Percentiles rank a stretch among this genome's conserved stretches.
These are phyloP conservation scores for Calamus simplicifolius DNA, from an alignment of 176 grass and related monocot genomes.

Conservation along the genomic window DNA sequence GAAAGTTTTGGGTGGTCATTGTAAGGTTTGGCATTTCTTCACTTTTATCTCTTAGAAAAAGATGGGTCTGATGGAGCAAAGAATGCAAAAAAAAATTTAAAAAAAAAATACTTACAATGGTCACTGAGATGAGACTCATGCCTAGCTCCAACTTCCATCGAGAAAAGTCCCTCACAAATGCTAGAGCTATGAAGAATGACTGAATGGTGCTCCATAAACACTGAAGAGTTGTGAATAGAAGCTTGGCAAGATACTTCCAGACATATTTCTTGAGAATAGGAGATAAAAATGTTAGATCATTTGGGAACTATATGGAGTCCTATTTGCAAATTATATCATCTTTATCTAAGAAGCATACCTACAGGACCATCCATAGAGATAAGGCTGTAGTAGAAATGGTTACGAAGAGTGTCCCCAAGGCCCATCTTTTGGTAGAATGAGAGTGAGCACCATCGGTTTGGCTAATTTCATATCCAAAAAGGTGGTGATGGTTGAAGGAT, in stretches of 20 bases:
- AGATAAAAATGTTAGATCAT: no score
- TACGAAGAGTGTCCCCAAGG: conserved; percentile 47
- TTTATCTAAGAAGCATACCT: conserved; percentile 18
- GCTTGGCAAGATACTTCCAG: conserved; percentile 52
- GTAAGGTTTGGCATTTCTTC: no score
- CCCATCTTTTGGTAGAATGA: conserved; percentile 41
- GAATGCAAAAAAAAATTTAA: neutral
- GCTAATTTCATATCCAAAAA: conserved; percentile 6
- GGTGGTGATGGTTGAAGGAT: conserved; percentile 44
- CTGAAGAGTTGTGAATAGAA: conserved; percentile 63
- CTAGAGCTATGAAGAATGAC: conserved; percentile 40
- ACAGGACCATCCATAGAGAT: conserved; percentile 46
- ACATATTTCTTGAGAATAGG: no score
- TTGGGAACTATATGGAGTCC: no score
- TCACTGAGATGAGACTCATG: conserved; percentile 32
- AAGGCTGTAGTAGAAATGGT: conserved; percentile 33
- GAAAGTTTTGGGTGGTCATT: no score
- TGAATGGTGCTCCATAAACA: conserved; percentile 47
- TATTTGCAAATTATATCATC: no score
- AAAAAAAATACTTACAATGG: conserved; percentile 26
- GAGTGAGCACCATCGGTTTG: neutral
- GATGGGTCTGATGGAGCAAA: no score
- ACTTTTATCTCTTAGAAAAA: no score
- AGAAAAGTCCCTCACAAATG: conserved; percentile 54
- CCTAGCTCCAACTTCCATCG: conserved; percentile 50